phyloP scores from a whole-genome alignment of 371 early-diverging fungal species.

The Mortierella sp. region DNA sequence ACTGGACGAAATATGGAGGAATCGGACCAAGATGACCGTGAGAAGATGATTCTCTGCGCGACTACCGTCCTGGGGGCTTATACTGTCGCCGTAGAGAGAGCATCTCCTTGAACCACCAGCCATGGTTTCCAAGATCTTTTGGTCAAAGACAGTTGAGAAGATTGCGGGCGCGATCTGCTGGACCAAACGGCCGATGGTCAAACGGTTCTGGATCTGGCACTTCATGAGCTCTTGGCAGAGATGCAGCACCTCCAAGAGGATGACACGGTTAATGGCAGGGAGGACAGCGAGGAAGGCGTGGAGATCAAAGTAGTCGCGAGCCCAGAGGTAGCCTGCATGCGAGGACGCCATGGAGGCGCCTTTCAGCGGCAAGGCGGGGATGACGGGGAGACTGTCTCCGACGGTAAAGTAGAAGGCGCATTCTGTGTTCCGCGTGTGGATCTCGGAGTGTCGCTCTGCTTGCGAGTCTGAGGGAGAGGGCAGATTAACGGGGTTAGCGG shows the following conservation, averaged over 20 bases:
- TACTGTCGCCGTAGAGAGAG: conserved; percentile 37
- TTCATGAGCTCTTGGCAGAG: conserved; percentile 43
- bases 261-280: conserved; percentile 44
- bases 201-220: conserved; percentile 25
- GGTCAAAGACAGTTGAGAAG: conserved; percentile 52
- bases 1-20: conserved; percentile 25
- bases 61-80: conserved; percentile 34
- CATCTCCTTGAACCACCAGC: conserved; percentile 26
- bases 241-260: conserved; percentile 49
- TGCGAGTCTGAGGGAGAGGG: neutral
- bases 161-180: conserved; percentile 43
- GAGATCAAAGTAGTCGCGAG: conserved; percentile 47
- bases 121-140: conserved; percentile 33
- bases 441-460: neutral
- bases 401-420: neutral
- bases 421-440: neutral
- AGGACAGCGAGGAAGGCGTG: conserved; percentile 31
- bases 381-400: conserved; percentile 15
- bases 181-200: conserved; percentile 28
- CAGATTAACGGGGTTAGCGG: neutral
- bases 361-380: conserved; percentile 22
- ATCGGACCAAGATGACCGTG: conserved; percentile 40
- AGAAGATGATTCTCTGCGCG: conserved; percentile 42
- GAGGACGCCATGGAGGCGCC: neutral
- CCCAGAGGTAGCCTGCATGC: conserved; percentile 22